Conservation (phyloP, 148 eudicot genomes). For the Rhododendron mucronatum region DNA sequence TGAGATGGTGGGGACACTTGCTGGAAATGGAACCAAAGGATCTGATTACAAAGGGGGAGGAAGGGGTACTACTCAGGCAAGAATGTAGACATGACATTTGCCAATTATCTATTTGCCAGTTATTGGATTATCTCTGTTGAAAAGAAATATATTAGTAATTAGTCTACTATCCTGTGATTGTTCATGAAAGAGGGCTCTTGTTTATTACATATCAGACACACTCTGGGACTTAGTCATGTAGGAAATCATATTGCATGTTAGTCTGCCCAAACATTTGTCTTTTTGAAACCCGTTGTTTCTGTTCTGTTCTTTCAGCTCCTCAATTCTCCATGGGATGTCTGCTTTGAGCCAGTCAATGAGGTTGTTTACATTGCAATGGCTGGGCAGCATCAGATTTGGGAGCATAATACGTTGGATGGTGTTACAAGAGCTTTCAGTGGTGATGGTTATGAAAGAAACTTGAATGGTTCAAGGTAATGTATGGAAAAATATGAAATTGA, state of each 20-base stretch:
- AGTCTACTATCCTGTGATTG: background rate
- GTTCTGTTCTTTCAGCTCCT: constrained; percentile 61
- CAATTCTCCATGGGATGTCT: constrained; percentile 98
- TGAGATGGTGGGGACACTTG: constrained; percentile 79
- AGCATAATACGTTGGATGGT: constrained; percentile 55
- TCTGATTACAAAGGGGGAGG: constrained; percentile 90
- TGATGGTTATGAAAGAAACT: constrained; percentile 92
- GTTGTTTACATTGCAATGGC: constrained; percentile 94
- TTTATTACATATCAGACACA: background rate
- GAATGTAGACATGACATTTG: constrained; percentile 17
- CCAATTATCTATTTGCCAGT: background rate
- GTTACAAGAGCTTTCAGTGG: constrained; percentile 78
- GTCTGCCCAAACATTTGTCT: background rate
- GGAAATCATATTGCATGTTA: background rate
- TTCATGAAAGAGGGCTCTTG: background rate
- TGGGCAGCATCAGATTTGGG: constrained; percentile 99
- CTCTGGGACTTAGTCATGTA: background rate
- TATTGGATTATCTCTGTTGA: background rate
- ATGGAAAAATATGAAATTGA: background rate
- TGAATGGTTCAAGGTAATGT: constrained; percentile 79
- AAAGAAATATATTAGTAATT: background rate
- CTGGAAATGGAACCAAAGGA: constrained; percentile 96
- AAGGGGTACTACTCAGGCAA: constrained; percentile 78
- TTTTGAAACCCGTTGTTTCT: background rate
- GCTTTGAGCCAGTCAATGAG: constrained; percentile 66